Percentiles rank a stretch among this genome's conserved stretches.
Conservation (phyloP, 192 early-diverging fungal genomes). For the Chytriomyces hyalinus region DNA sequence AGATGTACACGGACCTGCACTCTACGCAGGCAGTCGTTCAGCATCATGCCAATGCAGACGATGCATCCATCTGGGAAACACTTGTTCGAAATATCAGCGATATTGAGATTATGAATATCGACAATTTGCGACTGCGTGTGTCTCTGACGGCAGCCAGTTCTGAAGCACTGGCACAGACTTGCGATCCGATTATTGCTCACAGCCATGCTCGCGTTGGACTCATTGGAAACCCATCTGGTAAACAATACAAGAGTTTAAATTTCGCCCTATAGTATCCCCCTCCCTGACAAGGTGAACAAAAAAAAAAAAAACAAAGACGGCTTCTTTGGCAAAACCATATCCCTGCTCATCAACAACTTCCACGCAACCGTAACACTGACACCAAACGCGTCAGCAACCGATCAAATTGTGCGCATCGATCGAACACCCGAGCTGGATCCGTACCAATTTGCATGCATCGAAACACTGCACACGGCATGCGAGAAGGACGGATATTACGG, state of each 20-base stretch:
- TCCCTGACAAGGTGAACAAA: not conserved
- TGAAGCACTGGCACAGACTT: conserved; percentile 18
- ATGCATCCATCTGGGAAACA: no score
- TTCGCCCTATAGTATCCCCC: not conserved
- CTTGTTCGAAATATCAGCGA: no score
- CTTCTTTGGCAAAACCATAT: conserved; percentile 69
- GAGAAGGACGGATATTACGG: conserved; percentile 62
- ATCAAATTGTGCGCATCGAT: conserved; percentile 51
- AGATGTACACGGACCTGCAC: no score
- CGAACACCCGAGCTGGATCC: conserved; percentile 45
- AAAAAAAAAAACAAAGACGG: conserved; percentile 52
- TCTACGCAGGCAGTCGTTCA: no score
- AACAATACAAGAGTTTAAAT: no score
- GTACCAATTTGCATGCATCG: conserved; percentile 43
- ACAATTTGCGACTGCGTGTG: no score
- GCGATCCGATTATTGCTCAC: conserved; percentile 36
- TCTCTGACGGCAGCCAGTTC: not conserved
- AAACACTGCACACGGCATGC: conserved; percentile 33
- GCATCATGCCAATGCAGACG: no score
- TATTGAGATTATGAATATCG: no score
- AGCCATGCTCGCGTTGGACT: conserved; percentile 66
- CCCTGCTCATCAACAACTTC: conserved; percentile 66
- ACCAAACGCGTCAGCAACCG: conserved; percentile 46
- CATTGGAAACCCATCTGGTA: conserved; percentile 63
- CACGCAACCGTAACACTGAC: conserved; percentile 58